Conservation (phyloP, 1,284 basidiomycete genomes). For the Schizophyllum commune region DNA sequence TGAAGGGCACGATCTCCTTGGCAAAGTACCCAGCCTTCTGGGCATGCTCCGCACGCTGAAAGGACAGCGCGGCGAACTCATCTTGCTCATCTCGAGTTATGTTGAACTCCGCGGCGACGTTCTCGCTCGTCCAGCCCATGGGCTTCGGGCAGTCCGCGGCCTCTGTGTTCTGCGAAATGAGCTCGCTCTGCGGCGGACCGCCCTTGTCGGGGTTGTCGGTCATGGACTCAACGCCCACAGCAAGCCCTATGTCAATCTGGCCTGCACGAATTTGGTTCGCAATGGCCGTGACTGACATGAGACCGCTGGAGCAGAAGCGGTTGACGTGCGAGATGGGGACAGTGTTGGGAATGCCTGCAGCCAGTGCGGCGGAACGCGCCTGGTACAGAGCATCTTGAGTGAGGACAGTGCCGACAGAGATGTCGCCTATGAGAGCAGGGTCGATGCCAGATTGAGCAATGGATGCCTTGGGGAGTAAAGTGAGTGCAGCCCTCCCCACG, state of each 20-base stretch:
- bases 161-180: conserved; percentile 40
- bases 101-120: conserved; percentile 72
- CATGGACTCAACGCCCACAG: conserved; percentile 84
- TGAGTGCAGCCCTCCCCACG: background rate
- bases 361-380: conserved; percentile 67
- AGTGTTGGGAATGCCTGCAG: conserved; percentile 74
- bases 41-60: conserved; percentile 67
- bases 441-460: conserved; percentile 58
- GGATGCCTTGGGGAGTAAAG: conserved; percentile 37
- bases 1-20: conserved; percentile 78
- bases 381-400: conserved; percentile 55
- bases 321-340: conserved; percentile 74
- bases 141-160: conserved; percentile 58
- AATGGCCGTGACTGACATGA: conserved; percentile 68
- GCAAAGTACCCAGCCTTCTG: conserved; percentile 63
- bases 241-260: conserved; percentile 82
- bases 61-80: conserved; percentile 72
- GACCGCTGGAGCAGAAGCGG: conserved; percentile 73
- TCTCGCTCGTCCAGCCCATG: conserved; percentile 88
- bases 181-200: conserved; percentile 51
- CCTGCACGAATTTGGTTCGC: conserved; percentile 77
- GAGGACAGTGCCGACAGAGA: conserved; percentile 70
- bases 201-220: conserved; percentile 64
- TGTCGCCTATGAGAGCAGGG: conserved; percentile 66
- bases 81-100: conserved; percentile 84